Evolutionary conservation across 2,329 filamentous ascomycete genomes (phyloP), one percentile per base, ranked within the genome.

Genomic region (Chlorencoelia australis): DNA sequence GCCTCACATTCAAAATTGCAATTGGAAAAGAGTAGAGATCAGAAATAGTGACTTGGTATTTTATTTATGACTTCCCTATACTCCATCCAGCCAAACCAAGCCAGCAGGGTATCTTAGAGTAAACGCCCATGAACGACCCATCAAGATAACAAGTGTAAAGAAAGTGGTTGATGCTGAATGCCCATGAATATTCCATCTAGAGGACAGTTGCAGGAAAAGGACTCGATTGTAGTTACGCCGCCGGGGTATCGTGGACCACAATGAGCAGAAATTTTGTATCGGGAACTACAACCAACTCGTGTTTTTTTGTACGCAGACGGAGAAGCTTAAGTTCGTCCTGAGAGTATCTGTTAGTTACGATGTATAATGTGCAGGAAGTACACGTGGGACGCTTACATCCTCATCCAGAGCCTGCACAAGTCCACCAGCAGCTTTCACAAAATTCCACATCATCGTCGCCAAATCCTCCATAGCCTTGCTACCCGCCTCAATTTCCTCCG

Each of bases 251-350:
- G 60, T 89, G 83, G 38, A 89, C 73, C 24, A 87, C 79, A 37
- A 88, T 75, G 24, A 89, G 68, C 30, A 91, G 66, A 59, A 83
- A 93, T 53, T 84, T 87, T 26, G 72, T 54, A 57, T 89, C 84
- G 58, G 82, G 83, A 14, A 89, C 80, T 52, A 91, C 84, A 41
- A 91, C 80, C 44, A 91, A 63, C 59, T 93, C 85, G 50, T 87
- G 82, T 59, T 83, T 87, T 65, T 79, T 86, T n/a, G 83, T 89
- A 46, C 85, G 72, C 46, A 93, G 56, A 44, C 83, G 70, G 34
- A 91, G 60, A 31, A 91, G 65, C 60, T 79, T 86, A 44, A 88
- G 61, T 55, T 88, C 83, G 51, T 91, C 84, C 69, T 81, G 45
- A 10, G 16, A 14, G 13, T 20, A 11, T 9, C 3, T 17, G 32